phyloP scores from a whole-genome alignment of 441 rosid genomes.

The Bruguiera hainesii region DNA sequence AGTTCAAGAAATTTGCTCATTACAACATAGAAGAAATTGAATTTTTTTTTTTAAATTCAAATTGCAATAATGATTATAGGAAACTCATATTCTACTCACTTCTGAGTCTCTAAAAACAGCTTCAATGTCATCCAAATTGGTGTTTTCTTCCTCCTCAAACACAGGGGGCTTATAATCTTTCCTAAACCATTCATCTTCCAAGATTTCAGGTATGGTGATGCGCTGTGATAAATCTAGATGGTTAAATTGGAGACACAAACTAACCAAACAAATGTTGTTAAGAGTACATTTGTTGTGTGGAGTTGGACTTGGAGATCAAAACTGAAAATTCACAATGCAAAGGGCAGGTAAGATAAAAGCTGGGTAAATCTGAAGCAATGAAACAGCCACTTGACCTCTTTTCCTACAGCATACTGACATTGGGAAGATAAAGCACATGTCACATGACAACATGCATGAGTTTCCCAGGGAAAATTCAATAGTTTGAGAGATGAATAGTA shows the following conservation, averaged over 20 bases:
- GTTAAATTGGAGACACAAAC: slow-evolving; percentile 6
- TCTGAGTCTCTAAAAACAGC: slow-evolving; percentile 90
- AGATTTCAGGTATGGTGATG: slow-evolving; percentile 64
- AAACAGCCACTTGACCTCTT: no score
- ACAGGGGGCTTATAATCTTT: slow-evolving; percentile 73
- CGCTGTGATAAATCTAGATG: slow-evolving; percentile 48
- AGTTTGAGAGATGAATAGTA: no score
- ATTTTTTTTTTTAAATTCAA: slow-evolving; percentile 5
- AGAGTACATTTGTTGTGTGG: neutral
- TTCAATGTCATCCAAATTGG: slow-evolving; percentile 84
- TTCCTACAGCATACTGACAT: no score
- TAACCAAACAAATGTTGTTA: neutral
- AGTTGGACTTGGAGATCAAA: no score
- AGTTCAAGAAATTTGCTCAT: slow-evolving; percentile 14
- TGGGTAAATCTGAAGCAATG: no score
- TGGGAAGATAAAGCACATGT: no score
- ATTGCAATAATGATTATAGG: neutral
- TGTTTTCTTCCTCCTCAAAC: slow-evolving; percentile 64
- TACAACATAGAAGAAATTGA: slow-evolving; percentile 4
- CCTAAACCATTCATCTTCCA: slow-evolving; percentile 91
- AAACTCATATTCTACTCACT: slow-evolving; percentile 37
- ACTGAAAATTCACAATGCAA: no score
- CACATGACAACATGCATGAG: no score
- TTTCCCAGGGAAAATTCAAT: no score
- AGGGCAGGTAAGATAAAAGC: no score